Conservation (phyloP, 208 protist genomes). For the Acanthamoeba royreba region DNA sequence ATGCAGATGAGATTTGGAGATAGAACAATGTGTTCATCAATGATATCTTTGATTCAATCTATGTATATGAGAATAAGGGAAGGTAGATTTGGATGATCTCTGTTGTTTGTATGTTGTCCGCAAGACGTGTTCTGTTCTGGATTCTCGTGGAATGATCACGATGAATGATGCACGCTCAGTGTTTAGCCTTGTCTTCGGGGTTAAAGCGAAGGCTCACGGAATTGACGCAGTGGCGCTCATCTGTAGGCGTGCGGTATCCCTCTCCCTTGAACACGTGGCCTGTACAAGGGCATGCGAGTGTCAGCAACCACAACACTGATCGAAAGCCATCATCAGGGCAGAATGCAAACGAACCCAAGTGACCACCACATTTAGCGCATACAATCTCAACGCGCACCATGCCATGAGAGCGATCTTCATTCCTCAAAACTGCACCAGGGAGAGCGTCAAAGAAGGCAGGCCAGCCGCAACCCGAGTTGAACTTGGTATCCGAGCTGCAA, state of each 20-base stretch:
- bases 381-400: conserved; percentile 66
- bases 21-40: no score
- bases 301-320: background rate
- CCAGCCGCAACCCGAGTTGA: conserved; percentile 74
- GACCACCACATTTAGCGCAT: conserved; percentile 69
- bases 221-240: conserved; percentile 74
- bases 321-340: no score
- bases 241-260: conserved; percentile 56
- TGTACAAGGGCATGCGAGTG: background rate
- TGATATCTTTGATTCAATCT: no score
- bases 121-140: no score
- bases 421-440: conserved; percentile 23
- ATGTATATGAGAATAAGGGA: no score
- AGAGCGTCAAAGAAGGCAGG: conserved; percentile 68
- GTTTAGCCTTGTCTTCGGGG: background rate
- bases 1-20: no score
- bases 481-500: conserved; percentile 56
- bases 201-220: conserved; percentile 63
- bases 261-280: conserved; percentile 59
- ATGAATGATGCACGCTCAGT: no score
- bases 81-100: no score
- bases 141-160: no score
- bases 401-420: conserved; percentile 50
- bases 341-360: conserved; percentile 64
- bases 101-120: no score